Evolutionary conservation across 2,329 filamentous ascomycete species (phyloP), one percentile per base, ranked within the genome.

Genomic region (Alternaria solani): DNA sequence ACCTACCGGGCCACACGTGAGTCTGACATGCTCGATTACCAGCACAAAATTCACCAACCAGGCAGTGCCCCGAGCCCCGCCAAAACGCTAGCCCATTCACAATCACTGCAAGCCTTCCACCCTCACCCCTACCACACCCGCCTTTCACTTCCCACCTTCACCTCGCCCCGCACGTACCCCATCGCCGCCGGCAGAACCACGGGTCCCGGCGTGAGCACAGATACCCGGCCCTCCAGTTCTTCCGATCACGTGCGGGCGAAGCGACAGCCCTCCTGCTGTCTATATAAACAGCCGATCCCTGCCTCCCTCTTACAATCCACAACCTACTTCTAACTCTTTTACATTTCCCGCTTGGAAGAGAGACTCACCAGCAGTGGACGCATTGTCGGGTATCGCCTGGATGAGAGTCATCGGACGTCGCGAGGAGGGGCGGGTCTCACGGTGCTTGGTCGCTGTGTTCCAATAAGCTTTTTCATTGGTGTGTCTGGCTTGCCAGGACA

Each of bases 381-480:
- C 39, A 42, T 12, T 25, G 20, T 5, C 25, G n/a, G 12, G 18
- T 25, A 32, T 43, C 51, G 30, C 39, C 18, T 38, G 55, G 55
- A 36, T 42, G 55, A 12, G 55, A 48, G 51, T 59, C 42, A 62
- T 62, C 55, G 34, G 54, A 46, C 6, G 28, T 38, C 46, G 55
- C 44, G 55, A 20, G 38, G 30, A 18, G 55, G 55, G 39, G 55
- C 55, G 55, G 12, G 20, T 23, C 38, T 46, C 55, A 52, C 55
- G 30, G 25, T 38, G 26, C 34, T 28, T 18, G 38, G 30, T 28
- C 51, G 30, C 30, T 52, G 38, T 52, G 55, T 52, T 43, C 47
- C 30, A 25, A 44, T 16, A 23, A 38, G 34, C 30, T 61, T 61
- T 57, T 53, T 57, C 54, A 53, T 61, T 57, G 43, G 26, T 53